Conservation (phyloP, 768 basidiomycete species). For the Pholiota conissans region DNA sequence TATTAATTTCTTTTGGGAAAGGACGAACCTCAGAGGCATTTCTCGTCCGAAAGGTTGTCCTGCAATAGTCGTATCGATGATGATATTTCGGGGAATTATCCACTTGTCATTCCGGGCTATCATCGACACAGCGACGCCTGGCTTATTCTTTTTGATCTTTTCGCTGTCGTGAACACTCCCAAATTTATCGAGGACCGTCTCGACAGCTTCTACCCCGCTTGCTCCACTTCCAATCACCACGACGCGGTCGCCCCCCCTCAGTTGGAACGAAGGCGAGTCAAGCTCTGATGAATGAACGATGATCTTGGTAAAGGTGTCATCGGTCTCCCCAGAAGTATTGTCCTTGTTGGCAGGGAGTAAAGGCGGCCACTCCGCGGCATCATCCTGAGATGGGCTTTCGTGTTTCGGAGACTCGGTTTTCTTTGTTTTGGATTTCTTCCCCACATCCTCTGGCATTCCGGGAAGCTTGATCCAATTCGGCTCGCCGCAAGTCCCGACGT, state of each 20-base stretch:
- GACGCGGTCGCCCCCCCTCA: conserved; percentile 37
- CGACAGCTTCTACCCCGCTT: conserved; percentile 34
- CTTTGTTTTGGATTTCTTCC: conserved; percentile 1
- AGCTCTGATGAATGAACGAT: conserved; percentile 50
- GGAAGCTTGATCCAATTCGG: conserved; percentile 43
- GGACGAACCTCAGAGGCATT: conserved; percentile 54
- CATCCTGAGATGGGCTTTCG: not conserved
- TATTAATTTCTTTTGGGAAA: too few relatives aligned
- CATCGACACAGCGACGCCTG: conserved; percentile 35
- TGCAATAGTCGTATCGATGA: conserved; percentile 47
- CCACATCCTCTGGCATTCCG: conserved; percentile 39
- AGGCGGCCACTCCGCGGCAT: not conserved
- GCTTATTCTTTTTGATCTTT: conserved; percentile 3
- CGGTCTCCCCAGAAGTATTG: not conserved
- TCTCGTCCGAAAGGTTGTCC: conserved; percentile 53
- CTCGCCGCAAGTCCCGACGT: conserved; percentile 49
- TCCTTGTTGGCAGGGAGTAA: not conserved
- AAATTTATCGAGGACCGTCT: conserved; percentile 27
- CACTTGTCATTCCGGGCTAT: conserved; percentile 49
- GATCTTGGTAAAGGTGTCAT: conserved; percentile 33
- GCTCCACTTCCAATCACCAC: conserved; percentile 55
- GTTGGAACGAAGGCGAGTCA: conserved; percentile 31
- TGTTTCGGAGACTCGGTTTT: not conserved
- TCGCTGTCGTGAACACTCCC: conserved; percentile 17
- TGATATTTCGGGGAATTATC: conserved; percentile 48